Percentiles rank a stretch among this genome's conserved stretches.
Conservation (phyloP, 1,284 basidiomycete genomes). For the Hortiboletus rubellus region DNA sequence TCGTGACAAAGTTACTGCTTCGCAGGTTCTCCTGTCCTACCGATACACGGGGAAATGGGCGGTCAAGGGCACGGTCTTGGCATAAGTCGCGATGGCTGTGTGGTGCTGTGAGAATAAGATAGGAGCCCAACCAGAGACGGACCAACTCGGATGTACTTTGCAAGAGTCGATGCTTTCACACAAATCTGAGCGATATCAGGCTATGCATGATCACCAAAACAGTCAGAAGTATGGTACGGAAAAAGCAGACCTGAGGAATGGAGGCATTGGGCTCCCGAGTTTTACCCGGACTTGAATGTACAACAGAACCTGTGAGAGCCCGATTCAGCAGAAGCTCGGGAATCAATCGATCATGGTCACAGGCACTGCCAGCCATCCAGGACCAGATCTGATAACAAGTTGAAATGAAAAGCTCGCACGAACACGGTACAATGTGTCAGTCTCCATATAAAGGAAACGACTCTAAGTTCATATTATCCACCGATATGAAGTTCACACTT, state of each 20-base stretch:
- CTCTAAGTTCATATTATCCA: neutral
- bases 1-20: too few species aligned
- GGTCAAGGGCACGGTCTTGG: too few species aligned
- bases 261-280: neutral
- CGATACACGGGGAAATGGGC: too few species aligned
- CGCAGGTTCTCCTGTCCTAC: too few species aligned
- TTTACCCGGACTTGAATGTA: neutral
- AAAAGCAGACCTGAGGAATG: neutral
- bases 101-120: too few species aligned
- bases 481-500: conserved; percentile 1
- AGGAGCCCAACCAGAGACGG: too few species aligned
- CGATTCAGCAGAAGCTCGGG: neutral
- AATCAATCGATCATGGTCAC: neutral
- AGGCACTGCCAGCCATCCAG: neutral
- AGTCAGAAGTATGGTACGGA: neutral
- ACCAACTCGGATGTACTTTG: too few species aligned
- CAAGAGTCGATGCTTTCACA: too few species aligned
- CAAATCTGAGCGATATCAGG: neutral
- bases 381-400: neutral
- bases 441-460: neutral
- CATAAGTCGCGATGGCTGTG: too few species aligned
- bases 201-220: neutral
- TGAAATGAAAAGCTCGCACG: too few species aligned
- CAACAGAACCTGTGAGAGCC: neutral
- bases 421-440: neutral